Evolutionary conservation across 345 rosid genomes (phyloP).

Genomic region (Hypericum androsaemum): DNA sequence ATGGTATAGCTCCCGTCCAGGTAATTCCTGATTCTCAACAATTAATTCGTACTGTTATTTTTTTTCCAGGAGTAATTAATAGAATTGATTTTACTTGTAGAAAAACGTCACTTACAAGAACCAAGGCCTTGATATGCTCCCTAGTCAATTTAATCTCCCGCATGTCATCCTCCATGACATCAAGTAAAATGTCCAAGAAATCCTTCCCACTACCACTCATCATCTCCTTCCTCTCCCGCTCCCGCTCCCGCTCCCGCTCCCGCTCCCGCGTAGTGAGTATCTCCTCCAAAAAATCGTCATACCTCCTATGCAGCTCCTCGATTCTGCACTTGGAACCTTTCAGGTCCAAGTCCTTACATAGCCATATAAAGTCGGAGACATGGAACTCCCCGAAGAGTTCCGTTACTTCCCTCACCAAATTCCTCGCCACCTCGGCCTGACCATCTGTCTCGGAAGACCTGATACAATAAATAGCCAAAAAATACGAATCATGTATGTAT

Average conservation of each 20-base stretch:
- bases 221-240: not conserved
- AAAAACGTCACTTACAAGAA: conserved; percentile 16
- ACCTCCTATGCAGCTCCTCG: conserved; percentile 21
- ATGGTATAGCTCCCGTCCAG: too few relatives aligned
- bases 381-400: conserved; percentile 38
- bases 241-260: conserved; percentile 2
- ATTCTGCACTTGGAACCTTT: conserved; percentile 27
- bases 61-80: too few relatives aligned
- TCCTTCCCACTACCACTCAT: not conserved
- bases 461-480: not conserved
- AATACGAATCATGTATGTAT: too few relatives aligned
- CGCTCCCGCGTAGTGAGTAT: conserved; percentile 11
- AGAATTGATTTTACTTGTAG: too few relatives aligned
- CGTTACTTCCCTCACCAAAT: conserved; percentile 27
- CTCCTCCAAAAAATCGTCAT: conserved; percentile 27
- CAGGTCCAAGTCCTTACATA: conserved; percentile 27
- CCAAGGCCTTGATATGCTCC: conserved; percentile 29
- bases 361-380: conserved; percentile 36
- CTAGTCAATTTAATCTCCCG: conserved; percentile 13
- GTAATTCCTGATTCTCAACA: too few relatives aligned
- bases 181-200: conserved; percentile 31
- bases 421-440: conserved; percentile 24
- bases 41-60: too few relatives aligned
- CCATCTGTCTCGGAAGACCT: conserved; percentile 24
- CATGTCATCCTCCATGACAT: too few relatives aligned